phyloP scores from a whole-genome alignment of 495 filamentous ascomycete species.

The Penicillium fimorum region DNA sequence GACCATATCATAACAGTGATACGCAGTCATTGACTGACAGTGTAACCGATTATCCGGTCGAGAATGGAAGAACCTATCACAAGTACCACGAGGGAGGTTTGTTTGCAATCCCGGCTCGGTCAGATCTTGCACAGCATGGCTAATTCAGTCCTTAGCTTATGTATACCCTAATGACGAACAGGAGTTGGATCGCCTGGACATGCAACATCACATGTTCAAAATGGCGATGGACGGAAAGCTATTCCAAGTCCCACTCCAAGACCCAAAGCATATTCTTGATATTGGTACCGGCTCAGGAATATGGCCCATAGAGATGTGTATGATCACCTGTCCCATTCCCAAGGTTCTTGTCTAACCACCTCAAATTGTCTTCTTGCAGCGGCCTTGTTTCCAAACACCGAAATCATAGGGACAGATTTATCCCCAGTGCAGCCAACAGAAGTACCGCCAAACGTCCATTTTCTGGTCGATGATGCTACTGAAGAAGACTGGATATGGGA shows the following conservation, averaged over 20 bases:
- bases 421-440: conserved; percentile 61
- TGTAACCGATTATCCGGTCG: conserved; percentile 51
- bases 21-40: conserved; percentile 52
- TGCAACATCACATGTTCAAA: conserved; percentile 62
- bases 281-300: conserved; percentile 70
- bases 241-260: conserved; percentile 58
- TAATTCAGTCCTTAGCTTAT: conserved; percentile 40
- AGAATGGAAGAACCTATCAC: conserved; percentile 58
- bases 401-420: conserved; percentile 62
- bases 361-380: conserved; percentile 26
- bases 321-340: conserved; percentile 13
- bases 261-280: conserved; percentile 61
- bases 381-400: conserved; percentile 51
- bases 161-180: conserved; percentile 58
- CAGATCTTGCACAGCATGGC: neutral
- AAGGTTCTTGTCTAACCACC: conserved; percentile 23
- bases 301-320: conserved; percentile 66
- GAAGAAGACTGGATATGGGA: conserved; percentile 52
- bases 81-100: conserved; percentile 56
- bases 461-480: conserved; percentile 56
- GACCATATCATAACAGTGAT: conserved; percentile 32
- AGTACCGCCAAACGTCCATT: conserved; percentile 56
- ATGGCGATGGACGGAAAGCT: conserved; percentile 50
- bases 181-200: conserved; percentile 54
- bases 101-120: conserved; percentile 16